phyloP scores from a whole-genome alignment of 805 yeast species.

The Pichia insulana region DNA sequence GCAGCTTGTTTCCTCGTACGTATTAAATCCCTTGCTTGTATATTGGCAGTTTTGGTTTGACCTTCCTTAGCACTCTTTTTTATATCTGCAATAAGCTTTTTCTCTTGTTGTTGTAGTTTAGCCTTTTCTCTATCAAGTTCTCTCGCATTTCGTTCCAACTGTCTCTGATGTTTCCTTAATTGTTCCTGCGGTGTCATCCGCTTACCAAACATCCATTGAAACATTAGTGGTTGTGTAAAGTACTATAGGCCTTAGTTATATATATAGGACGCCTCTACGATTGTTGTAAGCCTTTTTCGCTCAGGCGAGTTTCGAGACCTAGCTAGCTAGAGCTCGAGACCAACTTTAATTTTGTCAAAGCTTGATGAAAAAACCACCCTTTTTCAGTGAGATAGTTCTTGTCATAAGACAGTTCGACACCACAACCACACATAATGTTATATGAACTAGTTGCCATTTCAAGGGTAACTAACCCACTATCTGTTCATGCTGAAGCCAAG shows the following conservation, averaged over 20 bases:
- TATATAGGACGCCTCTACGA: no score
- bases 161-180: constrained; percentile 90
- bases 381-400: no score
- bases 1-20: constrained; percentile 77
- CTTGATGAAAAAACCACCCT: no score
- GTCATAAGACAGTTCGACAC: no score
- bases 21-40: constrained; percentile 92
- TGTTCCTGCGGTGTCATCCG: constrained; percentile 90
- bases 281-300: not conserved
- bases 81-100: constrained; percentile 75
- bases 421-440: constrained; percentile 41
- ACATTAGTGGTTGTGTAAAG: no score
- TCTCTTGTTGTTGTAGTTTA: constrained; percentile 86
- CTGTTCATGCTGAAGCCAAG: constrained; percentile 51
- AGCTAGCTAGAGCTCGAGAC: no score
- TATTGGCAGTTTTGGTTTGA: constrained; percentile 80
- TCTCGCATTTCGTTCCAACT: constrained; percentile 87
- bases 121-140: constrained; percentile 83
- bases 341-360: no score
- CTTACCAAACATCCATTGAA: constrained; percentile 96
- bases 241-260: no score
- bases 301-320: no score
- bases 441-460: constrained; percentile 89
- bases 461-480: constrained; percentile 56
- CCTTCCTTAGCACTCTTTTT: constrained; percentile 88